phyloP scores from a whole-genome alignment of 2,329 filamentous ascomycete species.

The Ophiostoma novo-ulmi region DNA sequence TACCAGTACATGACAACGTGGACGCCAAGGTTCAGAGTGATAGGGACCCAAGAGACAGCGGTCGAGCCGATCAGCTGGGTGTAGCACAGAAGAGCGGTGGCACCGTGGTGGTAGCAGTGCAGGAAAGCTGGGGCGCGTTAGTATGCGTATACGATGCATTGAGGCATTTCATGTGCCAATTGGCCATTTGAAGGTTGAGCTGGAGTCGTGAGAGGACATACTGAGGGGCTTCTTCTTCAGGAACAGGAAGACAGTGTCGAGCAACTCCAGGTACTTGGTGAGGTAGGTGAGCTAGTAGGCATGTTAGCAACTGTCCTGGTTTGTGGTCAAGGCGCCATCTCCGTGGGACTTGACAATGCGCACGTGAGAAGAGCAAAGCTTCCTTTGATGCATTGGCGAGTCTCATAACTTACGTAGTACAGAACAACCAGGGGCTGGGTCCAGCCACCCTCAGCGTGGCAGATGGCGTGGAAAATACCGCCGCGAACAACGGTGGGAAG shows the following conservation, averaged over 20 bases:
- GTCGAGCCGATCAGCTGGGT: constrained; percentile 92
- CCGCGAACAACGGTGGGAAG: constrained; percentile 73
- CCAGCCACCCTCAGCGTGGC: constrained; percentile 77
- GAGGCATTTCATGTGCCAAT: background rate
- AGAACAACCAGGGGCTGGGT: constrained; percentile 87
- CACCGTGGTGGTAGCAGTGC: constrained; percentile 97
- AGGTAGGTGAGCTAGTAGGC: constrained; percentile 80
- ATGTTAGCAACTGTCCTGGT: constrained; percentile 36
- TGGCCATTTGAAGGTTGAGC: background rate
- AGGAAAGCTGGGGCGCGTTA: constrained; percentile 65
- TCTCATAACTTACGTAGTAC: constrained; percentile 76
- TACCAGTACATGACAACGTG: constrained; percentile 99
- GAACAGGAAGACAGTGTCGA: constrained; percentile 95
- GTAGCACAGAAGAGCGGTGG: constrained; percentile 95
- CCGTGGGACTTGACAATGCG: background rate
- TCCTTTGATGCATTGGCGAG: background rate
- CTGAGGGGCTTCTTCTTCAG: constrained; percentile 99
- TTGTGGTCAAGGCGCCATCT: background rate
- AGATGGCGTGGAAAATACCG: constrained; percentile 87
- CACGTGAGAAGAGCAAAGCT: background rate
- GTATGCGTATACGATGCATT: background rate
- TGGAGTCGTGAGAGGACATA: constrained; percentile 38
- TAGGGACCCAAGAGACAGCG: constrained; percentile 90
- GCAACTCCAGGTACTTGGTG: constrained; percentile 92
- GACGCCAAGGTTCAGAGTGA: constrained; percentile 85